Evolutionary conservation across 1,284 basidiomycete species (phyloP).

Genomic region (Anthracocystis panici-leucophaei): DNA sequence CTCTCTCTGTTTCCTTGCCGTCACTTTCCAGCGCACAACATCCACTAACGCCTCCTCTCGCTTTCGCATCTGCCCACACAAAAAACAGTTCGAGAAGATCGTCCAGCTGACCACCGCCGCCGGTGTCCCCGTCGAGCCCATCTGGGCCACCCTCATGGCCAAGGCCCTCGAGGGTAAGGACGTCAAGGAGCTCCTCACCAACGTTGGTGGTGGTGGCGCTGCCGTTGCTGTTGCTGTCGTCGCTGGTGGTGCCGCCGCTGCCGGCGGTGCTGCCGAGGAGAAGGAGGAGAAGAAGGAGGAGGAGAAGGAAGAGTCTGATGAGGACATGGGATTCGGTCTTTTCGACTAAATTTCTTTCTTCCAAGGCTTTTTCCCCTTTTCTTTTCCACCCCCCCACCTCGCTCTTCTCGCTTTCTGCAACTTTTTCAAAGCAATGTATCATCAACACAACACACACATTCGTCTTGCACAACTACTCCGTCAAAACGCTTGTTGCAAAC

Average conservation of each 20-base stretch:
- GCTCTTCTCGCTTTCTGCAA: conserved; percentile 2
- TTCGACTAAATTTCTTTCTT: conserved; percentile 76
- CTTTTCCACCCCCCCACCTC: not conserved
- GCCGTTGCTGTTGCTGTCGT: conserved; percentile 72
- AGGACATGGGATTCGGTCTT: conserved; percentile 79
- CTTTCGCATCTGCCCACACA: not conserved
- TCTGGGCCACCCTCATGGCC: conserved; percentile 96
- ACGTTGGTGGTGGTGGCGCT: conserved; percentile 84
- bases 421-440: conserved; percentile 23
- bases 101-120: conserved; percentile 84
- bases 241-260: conserved; percentile 76
- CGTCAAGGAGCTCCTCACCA: conserved; percentile 92
- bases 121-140: conserved; percentile 88
- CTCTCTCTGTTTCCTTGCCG: not conserved
- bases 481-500: no score
- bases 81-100: conserved; percentile 87
- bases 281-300: conserved; percentile 79
- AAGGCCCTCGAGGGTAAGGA: conserved; percentile 99
- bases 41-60: not conserved
- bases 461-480: not conserved
- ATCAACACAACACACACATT: conserved; percentile 19
- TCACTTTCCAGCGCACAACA: not conserved
- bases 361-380: not conserved
- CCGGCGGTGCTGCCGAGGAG: conserved; percentile 78
- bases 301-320: conserved; percentile 70